Base-by-base conservation (phyloP, 2,329 filamentous ascomycete species). In the Ceratocystis alfenasii region DNA sequence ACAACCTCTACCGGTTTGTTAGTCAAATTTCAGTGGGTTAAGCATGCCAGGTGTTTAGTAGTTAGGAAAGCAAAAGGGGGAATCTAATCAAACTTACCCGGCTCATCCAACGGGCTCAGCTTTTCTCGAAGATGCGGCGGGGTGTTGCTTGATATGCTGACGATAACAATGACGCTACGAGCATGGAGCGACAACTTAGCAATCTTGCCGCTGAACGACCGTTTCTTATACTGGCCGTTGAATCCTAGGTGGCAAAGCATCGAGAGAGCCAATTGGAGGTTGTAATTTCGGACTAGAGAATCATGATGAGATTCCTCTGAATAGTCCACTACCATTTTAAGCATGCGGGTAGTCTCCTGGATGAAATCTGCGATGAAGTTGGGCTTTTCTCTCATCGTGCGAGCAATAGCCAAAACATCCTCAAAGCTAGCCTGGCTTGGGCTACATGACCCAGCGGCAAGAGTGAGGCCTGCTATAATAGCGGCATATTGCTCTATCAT, bases 241-340 rank as follows among this genome's bases (percentile, higher is more conserved):
- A 88, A 92, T 2, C 88, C 89, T 8, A 96, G 77, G 64, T 89
- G 86, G 66, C 89, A 87, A 72, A 95, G 85, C 33, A 94, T 83
- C 71, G 89, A 89, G 12, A 96, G 78, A 66, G 86, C 89, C 66
- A 89, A 81, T 68, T 90, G 87, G 59, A 96, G 81, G 45, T 85
- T 80, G 2, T 80, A 78, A 71, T 94, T 92, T 68, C 86, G 80
- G 69, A 94, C 82, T 44, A 95, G 78, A 67, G 86, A 80, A 72
- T 93, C 86, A 70, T 88, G 83, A 57, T 84, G 81, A 1, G 83
- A 78, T 68, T 95, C 89, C 62, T 89, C 83, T 0, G 90, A 88
- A 72, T 92, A 95, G 75, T 97, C 93, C 61, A 92, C 83, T 62
- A 86, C 84, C 36, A 89, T 80, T 69, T 86, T 87, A 63, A 92